Conservation (phyloP, 2,329 filamentous ascomycete genomes). For the Talaromyces piceae region DNA sequence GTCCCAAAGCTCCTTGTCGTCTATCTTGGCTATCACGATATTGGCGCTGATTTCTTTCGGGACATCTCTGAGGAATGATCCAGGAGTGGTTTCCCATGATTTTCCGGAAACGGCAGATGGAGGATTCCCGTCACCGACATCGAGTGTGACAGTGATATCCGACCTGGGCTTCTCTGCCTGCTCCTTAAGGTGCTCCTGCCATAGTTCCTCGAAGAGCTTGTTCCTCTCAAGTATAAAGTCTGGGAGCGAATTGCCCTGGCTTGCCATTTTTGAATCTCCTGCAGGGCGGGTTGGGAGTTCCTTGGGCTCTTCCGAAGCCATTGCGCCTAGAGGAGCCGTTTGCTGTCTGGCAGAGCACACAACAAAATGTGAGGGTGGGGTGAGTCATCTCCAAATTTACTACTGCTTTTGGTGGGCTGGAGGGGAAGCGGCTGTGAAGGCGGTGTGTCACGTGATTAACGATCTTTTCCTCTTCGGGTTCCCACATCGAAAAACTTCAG, state of each 20-base stretch:
- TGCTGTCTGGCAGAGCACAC: not conserved
- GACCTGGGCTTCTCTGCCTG: constrained; percentile 46
- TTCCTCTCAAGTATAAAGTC: constrained; percentile 78
- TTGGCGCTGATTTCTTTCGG: constrained; percentile 79
- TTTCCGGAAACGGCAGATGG: constrained; percentile 51
- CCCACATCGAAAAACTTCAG: constrained; percentile 31
- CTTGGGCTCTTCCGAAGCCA: constrained; percentile 30
- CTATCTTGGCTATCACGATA: constrained; percentile 73
- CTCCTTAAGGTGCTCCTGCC: constrained; percentile 74
- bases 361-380: constrained; percentile 5
- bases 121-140: constrained; percentile 36
- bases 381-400: constrained; percentile 10
- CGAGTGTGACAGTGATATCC: constrained; percentile 43
- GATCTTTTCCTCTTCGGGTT: constrained; percentile 39
- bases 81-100: constrained; percentile 87
- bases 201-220: constrained; percentile 79
- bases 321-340: not conserved
- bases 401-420: constrained; percentile 12
- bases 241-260: constrained; percentile 44
- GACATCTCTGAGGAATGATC: constrained; percentile 68
- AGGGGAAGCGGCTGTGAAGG: constrained; percentile 21
- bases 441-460: constrained; percentile 31
- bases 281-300: constrained; percentile 27
- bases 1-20: constrained; percentile 82
- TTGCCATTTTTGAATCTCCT: constrained; percentile 20